Conservation (phyloP, 768 basidiomycete genomes). For the Butyriboletus loyo region DNA sequence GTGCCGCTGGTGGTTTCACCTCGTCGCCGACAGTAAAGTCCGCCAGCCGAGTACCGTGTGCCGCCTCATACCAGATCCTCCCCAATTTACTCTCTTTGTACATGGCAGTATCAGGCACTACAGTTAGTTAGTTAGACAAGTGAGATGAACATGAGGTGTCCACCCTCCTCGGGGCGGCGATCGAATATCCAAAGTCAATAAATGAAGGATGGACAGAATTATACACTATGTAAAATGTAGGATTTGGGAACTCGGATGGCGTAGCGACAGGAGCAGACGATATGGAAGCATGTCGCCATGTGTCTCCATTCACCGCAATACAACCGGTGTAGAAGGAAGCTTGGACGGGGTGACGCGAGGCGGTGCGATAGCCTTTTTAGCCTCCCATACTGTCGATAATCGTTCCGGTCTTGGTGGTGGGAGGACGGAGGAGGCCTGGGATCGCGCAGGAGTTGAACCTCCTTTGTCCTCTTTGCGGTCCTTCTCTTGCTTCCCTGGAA, state of each 20-base stretch:
- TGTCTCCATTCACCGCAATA: conserved; percentile 2
- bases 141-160: no score
- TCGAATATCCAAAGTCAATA: neutral
- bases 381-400: conserved; percentile 12
- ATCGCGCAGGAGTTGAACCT: neutral
- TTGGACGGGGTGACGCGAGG: conserved; percentile 8
- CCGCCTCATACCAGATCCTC: no score
- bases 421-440: neutral
- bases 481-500: conserved; percentile 12
- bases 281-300: neutral
- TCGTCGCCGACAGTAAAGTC: no score
- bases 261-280: neutral
- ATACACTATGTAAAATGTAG: neutral
- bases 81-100: no score
- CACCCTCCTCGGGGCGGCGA: no score
- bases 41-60: no score
- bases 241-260: neutral
- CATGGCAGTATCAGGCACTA: no score
- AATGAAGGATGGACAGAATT: neutral
- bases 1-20: no score
- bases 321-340: neutral
- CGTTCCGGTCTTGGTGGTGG: conserved; percentile 23
- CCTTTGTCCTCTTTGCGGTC: conserved; percentile 10
- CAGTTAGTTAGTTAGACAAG: no score
- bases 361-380: conserved; percentile 18